These are phyloP conservation scores for Amanita molliuscula DNA, from an alignment of 768 basidiomycete species.

Conservation along the genomic window DNA sequence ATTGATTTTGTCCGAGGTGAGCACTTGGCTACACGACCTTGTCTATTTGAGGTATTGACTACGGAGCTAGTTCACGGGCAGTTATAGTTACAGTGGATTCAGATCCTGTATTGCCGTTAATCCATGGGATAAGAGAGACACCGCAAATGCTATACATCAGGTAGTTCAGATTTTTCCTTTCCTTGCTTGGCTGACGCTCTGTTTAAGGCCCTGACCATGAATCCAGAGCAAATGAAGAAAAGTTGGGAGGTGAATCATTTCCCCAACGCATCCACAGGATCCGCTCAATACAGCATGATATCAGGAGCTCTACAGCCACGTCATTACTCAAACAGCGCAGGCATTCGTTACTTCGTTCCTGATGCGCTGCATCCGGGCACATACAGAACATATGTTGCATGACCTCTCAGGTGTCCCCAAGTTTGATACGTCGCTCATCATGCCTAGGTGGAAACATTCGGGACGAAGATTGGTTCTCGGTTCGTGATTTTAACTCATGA, in stretches of 20 bases:
- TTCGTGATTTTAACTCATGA: not conserved
- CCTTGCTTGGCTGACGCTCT: constrained; percentile 7
- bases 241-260: constrained; percentile 58
- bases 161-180: constrained; percentile 5
- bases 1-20: constrained; percentile 70
- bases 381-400: constrained; percentile 51
- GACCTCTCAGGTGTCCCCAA: constrained; percentile 21
- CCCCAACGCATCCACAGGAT: not conserved
- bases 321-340: constrained; percentile 80
- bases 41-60: not conserved
- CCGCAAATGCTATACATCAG: constrained; percentile 68
- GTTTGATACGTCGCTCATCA: constrained; percentile 34
- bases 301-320: constrained; percentile 74
- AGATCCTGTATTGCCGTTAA: constrained; percentile 80
- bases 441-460: constrained; percentile 60
- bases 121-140: constrained; percentile 79
- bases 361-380: constrained; percentile 59
- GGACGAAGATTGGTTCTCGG: constrained; percentile 49
- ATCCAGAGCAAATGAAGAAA: constrained; percentile 54
- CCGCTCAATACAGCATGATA: not conserved
- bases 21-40: constrained; percentile 9
- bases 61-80: constrained; percentile 61
- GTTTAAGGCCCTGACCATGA: constrained; percentile 61
- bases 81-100: constrained; percentile 81
- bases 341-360: constrained; percentile 75